A percentile compares a stretch with the other conserved stretches of the same genome.
Conservation (phyloP, 768 basidiomycete genomes). For the Arthromyces matolae region DNA sequence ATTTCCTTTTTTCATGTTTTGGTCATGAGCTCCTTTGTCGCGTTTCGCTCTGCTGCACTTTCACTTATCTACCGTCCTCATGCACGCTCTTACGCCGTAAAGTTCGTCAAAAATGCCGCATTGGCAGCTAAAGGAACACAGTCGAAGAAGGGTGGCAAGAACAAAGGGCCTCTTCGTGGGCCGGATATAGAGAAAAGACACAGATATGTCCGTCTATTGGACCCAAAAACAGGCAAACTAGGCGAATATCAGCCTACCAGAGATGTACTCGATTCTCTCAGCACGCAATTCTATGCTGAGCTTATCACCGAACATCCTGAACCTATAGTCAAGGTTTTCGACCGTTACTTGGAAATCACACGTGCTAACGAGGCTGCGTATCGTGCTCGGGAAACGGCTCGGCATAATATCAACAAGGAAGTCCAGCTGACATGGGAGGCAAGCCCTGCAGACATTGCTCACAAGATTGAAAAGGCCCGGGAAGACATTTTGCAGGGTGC, state of each 20-base stretch:
- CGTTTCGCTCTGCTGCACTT: slow-evolving; percentile 26
- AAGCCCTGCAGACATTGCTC: slow-evolving; percentile 52
- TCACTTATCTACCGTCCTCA: slow-evolving; percentile 13
- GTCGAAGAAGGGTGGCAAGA: neutral
- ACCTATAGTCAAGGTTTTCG: slow-evolving; percentile 60
- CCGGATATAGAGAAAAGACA: slow-evolving; percentile 43
- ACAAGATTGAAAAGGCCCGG: slow-evolving; percentile 59
- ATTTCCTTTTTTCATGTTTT: neutral
- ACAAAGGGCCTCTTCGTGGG: slow-evolving; percentile 22
- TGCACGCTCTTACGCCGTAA: slow-evolving; percentile 3
- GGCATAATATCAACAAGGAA: slow-evolving; percentile 50
- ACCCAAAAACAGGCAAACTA: slow-evolving; percentile 42
- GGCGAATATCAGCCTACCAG: slow-evolving; percentile 31
- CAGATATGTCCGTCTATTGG: slow-evolving; percentile 41
- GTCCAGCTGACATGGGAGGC: slow-evolving; percentile 71
- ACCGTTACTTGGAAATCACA: slow-evolving; percentile 39
- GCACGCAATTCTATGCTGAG: slow-evolving; percentile 46
- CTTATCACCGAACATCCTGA: slow-evolving; percentile 45
- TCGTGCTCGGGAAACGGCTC: slow-evolving; percentile 30
- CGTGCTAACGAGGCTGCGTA: slow-evolving; percentile 34
- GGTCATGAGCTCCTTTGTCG: slow-evolving; percentile 28
- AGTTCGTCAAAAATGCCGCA: neutral
- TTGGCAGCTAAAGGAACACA: neutral
- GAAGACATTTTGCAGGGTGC: slow-evolving; percentile 58
- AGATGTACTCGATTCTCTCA: slow-evolving; percentile 42